Percentiles rank a stretch among this genome's conserved stretches.
Conservation (phyloP, 2,329 filamentous ascomycete species). For the Pseudogymnoascus sp. region DNA sequence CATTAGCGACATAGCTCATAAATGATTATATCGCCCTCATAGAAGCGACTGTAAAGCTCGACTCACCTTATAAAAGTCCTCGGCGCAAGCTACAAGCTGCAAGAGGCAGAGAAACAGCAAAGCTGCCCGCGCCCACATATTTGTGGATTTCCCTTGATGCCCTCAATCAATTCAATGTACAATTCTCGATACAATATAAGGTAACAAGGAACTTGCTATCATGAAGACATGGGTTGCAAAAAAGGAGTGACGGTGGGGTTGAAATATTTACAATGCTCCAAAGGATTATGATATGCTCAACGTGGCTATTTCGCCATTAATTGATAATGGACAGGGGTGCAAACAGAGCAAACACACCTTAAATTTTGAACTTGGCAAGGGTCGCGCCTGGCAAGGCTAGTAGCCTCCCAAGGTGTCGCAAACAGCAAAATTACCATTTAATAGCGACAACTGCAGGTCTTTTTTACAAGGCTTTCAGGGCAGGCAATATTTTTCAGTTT, state of each 20-base stretch:
- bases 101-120: slow-evolving; percentile 46
- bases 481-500: background rate
- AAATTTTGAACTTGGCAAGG: slow-evolving; percentile 9
- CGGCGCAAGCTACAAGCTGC: slow-evolving; percentile 49
- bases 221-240: slow-evolving; percentile 13
- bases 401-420: slow-evolving; percentile 7
- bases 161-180: slow-evolving; percentile 5
- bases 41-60: background rate
- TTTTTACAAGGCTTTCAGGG: background rate
- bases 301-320: slow-evolving; percentile 12
- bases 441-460: background rate
- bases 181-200: slow-evolving; percentile 11
- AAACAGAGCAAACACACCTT: slow-evolving; percentile 13
- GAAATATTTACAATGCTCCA: background rate
- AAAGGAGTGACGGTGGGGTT: slow-evolving; percentile 10
- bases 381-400: slow-evolving; percentile 1
- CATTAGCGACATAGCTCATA: slow-evolving; percentile 14
- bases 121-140: slow-evolving; percentile 46
- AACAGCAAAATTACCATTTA: background rate
- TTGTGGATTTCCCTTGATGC: slow-evolving; percentile 15
- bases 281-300: slow-evolving; percentile 9
- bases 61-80: slow-evolving; percentile 73
- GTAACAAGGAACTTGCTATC: background rate
- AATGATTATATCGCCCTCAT: background rate
- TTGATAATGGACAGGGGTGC: slow-evolving; percentile 9